These are phyloP conservation scores for Ophiostoma sp. DNA, from an alignment of 2,329 filamentous ascomycete genomes.

Conservation along the genomic window DNA sequence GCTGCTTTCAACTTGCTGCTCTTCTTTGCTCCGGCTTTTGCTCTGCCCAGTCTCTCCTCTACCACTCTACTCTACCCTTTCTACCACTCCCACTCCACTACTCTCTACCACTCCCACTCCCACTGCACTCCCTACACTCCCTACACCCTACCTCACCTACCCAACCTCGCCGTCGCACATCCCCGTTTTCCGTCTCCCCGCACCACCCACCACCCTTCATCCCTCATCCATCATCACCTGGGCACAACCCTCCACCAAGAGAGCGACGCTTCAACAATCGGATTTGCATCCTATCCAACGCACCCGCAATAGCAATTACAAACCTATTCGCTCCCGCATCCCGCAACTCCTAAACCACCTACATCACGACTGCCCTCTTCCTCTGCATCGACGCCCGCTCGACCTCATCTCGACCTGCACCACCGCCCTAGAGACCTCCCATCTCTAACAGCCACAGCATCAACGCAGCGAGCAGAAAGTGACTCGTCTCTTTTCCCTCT, in stretches of 20 bases:
- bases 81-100: neutral
- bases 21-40: neutral
- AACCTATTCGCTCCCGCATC: neutral
- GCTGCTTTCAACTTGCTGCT: neutral
- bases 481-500: neutral
- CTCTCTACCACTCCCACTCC: neutral
- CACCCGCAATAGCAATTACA: neutral
- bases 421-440: neutral
- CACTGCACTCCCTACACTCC: neutral
- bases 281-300: neutral
- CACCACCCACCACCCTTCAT: slow-evolving; percentile 13
- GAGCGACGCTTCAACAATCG: slow-evolving; percentile 10
- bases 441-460: neutral
- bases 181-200: slow-evolving; percentile 16
- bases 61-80: neutral
- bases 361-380: neutral
- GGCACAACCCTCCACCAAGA: slow-evolving; percentile 13
- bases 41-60: neutral
- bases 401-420: neutral
- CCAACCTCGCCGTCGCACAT: slow-evolving; percentile 12
- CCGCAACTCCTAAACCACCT: neutral
- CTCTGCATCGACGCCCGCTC: neutral
- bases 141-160: neutral
- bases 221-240: slow-evolving; percentile 14
- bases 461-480: neutral